Percentiles rank a stretch among this genome's conserved stretches.
These are phyloP conservation scores for Tuber borchii DNA, from an alignment of 495 filamentous ascomycete species.

Conservation along the genomic window DNA sequence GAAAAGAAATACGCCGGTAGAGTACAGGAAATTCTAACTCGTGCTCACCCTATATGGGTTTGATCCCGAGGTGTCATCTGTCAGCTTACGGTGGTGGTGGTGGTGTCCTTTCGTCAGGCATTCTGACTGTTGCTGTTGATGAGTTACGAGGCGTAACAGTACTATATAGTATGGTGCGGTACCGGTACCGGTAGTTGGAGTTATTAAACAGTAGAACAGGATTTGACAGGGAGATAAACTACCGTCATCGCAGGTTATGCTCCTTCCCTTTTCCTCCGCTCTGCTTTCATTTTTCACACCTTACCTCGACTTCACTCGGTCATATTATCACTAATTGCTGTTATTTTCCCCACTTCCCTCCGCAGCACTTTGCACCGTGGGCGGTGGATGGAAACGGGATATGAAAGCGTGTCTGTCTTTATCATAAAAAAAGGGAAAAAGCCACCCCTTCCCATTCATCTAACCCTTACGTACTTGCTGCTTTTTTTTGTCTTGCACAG, in stretches of 20 bases:
- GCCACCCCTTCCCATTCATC: constrained; percentile 12
- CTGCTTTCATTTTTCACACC: background rate
- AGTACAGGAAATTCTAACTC: background rate
- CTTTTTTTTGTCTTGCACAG: constrained; percentile 14
- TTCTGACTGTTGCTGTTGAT: background rate
- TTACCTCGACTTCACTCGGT: background rate
- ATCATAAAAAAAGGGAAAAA: background rate
- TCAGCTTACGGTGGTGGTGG: background rate
- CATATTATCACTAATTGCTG: background rate
- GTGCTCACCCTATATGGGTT: background rate
- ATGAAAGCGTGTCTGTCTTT: background rate
- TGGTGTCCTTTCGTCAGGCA: background rate
- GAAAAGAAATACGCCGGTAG: background rate
- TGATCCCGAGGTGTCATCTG: background rate
- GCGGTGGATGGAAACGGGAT: background rate
- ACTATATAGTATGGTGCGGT: background rate
- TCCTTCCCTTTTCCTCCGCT: background rate
- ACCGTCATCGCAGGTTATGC: background rate
- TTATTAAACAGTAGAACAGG: background rate
- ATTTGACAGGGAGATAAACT: background rate
- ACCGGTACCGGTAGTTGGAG: background rate
- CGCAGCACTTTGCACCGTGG: background rate
- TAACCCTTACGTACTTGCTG: constrained; percentile 29
- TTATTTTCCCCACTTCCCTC: background rate
- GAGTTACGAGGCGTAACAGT: background rate